Evolutionary conservation across 139 green algal genomes (phyloP).

Genomic region (Closterium sp.): DNA sequence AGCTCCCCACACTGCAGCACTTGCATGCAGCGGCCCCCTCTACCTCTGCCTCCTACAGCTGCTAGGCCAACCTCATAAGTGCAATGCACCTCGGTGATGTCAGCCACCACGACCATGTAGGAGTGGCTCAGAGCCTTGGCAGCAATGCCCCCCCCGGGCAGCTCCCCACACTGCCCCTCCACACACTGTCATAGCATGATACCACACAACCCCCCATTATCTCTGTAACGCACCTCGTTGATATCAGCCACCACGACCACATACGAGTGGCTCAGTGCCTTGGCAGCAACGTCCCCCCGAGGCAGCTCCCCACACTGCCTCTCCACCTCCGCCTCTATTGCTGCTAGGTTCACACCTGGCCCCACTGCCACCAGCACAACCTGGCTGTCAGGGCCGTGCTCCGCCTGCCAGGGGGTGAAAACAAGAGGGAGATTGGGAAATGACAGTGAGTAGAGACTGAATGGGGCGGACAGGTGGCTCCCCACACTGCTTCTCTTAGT

Average conservation of each 20-base stretch:
- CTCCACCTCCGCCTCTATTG: conserved; percentile 74
- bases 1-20: too few relatives aligned
- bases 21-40: too few relatives aligned
- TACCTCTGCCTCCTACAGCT: too few relatives aligned
- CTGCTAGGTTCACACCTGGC: conserved; percentile 78
- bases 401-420: conserved; percentile 60
- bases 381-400: conserved; percentile 92
- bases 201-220: too few relatives aligned
- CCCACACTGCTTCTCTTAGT: conserved; percentile 73
- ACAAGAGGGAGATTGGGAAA: neutral
- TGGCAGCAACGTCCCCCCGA: conserved; percentile 74
- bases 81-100: too few relatives aligned
- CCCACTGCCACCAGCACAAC: conserved; percentile 88
- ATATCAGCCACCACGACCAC: conserved; percentile 59
- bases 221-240: neutral
- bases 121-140: conserved; percentile 80
- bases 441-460: neutral
- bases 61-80: too few relatives aligned
- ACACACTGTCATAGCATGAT: too few relatives aligned
- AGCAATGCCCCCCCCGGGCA: conserved; percentile 84
- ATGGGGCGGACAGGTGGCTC: neutral
- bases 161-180: conserved; percentile 70
- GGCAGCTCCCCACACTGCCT: conserved; percentile 81
- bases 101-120: conserved; percentile 65
- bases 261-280: conserved; percentile 85